Evolutionary conservation across 2,329 filamentous ascomycete species (phyloP), one percentile per base, ranked within the genome.

Genomic region (Cryphonectria parasitica): DNA sequence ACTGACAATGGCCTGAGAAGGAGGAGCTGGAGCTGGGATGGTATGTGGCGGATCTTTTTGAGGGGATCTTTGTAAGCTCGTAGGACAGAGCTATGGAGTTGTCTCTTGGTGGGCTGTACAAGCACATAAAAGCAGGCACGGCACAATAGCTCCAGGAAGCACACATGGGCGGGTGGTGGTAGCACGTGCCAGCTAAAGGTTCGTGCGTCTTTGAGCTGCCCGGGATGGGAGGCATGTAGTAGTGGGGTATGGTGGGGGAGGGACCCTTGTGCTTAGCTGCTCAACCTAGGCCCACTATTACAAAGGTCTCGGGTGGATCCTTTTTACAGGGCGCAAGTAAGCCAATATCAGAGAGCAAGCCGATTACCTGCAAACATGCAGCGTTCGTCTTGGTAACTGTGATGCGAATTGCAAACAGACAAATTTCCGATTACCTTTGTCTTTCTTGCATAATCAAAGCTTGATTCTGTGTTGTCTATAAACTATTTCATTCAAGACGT

Each of bases 211-310:
- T 6, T 28, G 25, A 43, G 22, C 36, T 63, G 34, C 36, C 61
- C 61, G 25, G 36, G 61, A 64, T 39, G 61, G 25, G 25, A 64
- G 39, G 25, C 5, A n/a, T 22, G 49, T 22, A 52, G 49, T 45
- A 22, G 60, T 63, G 61, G 61, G 61, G 61, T 64, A 31, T 17
- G 36, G 61, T 19, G 61, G 61, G 61, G 39, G 41, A 43, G 19
- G 8, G n/a, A n/a, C n/a, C n/a, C 25, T 25, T n/a, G n/a, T n/a
- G n/a, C n/a, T n/a, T n/a, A n/a, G n/a, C n/a, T n/a, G n/a, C n/a
- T n/a, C n/a, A n/a, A n/a, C n/a, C n/a, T n/a, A n/a, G n/a, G n/a
- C n/a, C 54, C 54, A 15, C 25, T 58, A 15, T 13, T 58, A 31
- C 54, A 58, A 15, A 56, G 52, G 25, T 56, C 52, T 17, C n/a